These are phyloP conservation scores for Globisporangium viniferum DNA, from an alignment of 352 stramenopile species.

Conservation along the genomic window DNA sequence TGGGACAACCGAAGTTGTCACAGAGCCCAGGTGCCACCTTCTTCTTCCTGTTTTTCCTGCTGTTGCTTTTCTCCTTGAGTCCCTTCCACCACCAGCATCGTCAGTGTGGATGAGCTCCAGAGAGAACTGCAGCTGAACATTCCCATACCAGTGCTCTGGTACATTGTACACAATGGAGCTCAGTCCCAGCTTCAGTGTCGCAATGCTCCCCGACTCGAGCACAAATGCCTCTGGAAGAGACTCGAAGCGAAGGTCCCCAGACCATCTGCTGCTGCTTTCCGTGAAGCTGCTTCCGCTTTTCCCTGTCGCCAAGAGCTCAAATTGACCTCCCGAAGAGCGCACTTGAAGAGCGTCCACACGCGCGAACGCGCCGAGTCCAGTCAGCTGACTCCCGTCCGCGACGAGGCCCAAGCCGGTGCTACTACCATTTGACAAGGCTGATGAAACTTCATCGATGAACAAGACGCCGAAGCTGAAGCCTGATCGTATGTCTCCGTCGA, in stretches of 20 bases:
- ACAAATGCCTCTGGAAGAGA: constrained; percentile 6
- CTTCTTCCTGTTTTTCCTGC: not conserved
- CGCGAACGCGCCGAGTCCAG: constrained; percentile 18
- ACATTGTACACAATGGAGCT: not conserved
- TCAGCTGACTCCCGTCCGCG: constrained; percentile 9
- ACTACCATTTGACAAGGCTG: not conserved
- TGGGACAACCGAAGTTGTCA: not conserved
- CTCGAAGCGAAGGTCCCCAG: not conserved
- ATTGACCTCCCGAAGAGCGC: constrained; percentile 6
- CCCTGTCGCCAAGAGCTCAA: constrained; percentile 8
- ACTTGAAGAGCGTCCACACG: constrained; percentile 4
- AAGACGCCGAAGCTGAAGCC: constrained; percentile 15
- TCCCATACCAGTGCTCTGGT: constrained; percentile 9
- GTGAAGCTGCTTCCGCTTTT: not conserved
- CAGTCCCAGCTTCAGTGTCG: constrained; percentile 3
- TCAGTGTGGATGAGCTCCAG: not conserved
- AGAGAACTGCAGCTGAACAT: constrained; percentile 9
- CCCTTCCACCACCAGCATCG: not conserved
- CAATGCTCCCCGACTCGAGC: not conserved
- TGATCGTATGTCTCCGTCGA: constrained; percentile 2
- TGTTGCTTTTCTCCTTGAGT: not conserved
- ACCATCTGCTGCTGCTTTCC: constrained; percentile 3
- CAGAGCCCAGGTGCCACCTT: not conserved
- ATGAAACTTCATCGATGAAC: constrained; percentile 15
- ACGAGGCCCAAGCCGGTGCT: not conserved